These are phyloP conservation scores for Pythium utonaiense DNA, from an alignment of 352 stramenopile genomes.

Conservation along the genomic window DNA sequence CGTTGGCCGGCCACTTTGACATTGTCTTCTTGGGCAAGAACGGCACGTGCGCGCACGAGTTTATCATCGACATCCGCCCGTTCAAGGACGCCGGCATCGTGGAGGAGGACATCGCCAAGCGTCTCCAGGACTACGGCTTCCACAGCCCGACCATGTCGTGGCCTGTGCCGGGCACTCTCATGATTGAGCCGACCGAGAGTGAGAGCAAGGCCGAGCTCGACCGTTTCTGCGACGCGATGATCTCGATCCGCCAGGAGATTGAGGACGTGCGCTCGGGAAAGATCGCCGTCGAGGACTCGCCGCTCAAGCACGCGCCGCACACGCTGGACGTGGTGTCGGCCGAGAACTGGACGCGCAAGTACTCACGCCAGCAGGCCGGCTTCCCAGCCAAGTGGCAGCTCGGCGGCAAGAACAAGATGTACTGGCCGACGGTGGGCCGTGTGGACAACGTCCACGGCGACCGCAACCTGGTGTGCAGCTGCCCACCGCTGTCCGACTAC, in stretches of 20 bases:
- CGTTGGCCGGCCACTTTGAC: constrained; percentile 92
- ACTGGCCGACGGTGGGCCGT: constrained; percentile 96
- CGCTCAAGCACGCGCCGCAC: constrained; percentile 97
- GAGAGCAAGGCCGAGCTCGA: constrained; percentile 98
- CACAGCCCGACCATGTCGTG: constrained; percentile 99
- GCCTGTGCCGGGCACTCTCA: constrained; percentile 97
- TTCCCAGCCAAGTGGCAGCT: constrained; percentile 96
- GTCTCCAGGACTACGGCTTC: constrained; percentile 99
- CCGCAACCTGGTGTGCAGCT: constrained; percentile 98
- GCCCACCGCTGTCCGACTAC: constrained; percentile 95
- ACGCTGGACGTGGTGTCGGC: constrained; percentile 93
- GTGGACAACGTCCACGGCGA: constrained; percentile 99
- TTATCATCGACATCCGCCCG: constrained; percentile 98
- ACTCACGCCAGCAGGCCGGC: constrained; percentile 91
- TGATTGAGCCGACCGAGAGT: constrained; percentile 99
- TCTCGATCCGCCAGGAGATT: constrained; percentile 97
- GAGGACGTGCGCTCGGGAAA: constrained; percentile 93
- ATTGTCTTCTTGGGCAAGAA: constrained; percentile 96
- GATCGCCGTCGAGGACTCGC: constrained; percentile 89
- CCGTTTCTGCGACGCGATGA: constrained; percentile 96
- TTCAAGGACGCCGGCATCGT: constrained; percentile 96
- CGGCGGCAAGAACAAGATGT: constrained; percentile 92
- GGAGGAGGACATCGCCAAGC: constrained; percentile 98
- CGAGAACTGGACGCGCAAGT: constrained; percentile 93
- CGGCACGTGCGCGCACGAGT: constrained; percentile 98